Conservation (phyloP, 2,329 filamentous ascomycete genomes). For the Dactylellina haptotyla region DNA sequence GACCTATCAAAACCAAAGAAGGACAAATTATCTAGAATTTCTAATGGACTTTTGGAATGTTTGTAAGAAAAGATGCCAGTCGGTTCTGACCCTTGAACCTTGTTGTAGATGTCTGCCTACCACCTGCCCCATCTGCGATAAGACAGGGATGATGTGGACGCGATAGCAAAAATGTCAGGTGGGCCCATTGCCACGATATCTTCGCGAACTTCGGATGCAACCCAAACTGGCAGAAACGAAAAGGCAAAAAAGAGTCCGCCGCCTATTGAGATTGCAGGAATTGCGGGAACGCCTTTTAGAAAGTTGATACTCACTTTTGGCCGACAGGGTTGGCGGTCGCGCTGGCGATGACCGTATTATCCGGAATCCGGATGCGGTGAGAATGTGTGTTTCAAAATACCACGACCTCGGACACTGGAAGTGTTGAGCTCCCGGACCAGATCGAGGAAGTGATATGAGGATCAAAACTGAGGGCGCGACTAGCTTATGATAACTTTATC, state of each 20-base stretch:
- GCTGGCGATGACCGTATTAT: background rate
- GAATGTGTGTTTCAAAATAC: slow-evolving; percentile 10
- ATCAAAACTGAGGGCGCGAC: too few species aligned
- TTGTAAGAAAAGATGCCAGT: background rate
- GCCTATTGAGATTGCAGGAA: slow-evolving; percentile 25
- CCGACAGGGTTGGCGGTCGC: background rate
- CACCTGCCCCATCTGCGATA: slow-evolving; percentile 36
- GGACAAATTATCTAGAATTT: slow-evolving; percentile 6
- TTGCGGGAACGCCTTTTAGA: slow-evolving; percentile 12
- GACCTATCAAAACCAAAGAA: background rate
- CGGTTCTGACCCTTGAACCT: slow-evolving; percentile 9
- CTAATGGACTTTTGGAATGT: background rate
- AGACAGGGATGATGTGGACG: slow-evolving; percentile 19
- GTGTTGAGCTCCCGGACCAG: too few species aligned
- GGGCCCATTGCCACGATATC: slow-evolving; percentile 31
- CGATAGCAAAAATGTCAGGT: slow-evolving; percentile 50
- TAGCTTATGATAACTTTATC: too few species aligned
- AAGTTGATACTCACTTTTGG: background rate
- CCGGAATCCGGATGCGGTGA: background rate
- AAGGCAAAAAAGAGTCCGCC: slow-evolving; percentile 29
- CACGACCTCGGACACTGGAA: slow-evolving; percentile 1
- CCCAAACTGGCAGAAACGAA: slow-evolving; percentile 35
- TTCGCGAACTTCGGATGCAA: slow-evolving; percentile 25
- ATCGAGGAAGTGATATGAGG: too few species aligned
- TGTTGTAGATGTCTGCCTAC: slow-evolving; percentile 51